Evolutionary conservation across 2,329 filamentous ascomycete genomes (phyloP).

Genomic region (Fusarium sacchari): DNA sequence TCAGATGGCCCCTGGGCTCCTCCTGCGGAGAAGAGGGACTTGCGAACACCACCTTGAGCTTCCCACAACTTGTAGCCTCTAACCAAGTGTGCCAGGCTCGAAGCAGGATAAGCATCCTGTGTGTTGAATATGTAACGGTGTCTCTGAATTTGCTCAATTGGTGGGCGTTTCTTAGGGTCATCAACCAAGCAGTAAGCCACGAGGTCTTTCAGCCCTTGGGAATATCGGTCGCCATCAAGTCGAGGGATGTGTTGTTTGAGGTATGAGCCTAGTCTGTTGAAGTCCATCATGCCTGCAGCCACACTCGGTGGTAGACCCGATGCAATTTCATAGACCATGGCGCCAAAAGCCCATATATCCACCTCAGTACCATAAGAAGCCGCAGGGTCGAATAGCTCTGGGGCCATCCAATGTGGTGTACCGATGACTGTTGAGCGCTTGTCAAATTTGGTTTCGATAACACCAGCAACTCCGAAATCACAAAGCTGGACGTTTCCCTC

Average conservation of each 20-base stretch:
- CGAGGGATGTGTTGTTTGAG: slow-evolving; percentile 72
- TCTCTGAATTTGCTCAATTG: slow-evolving; percentile 74
- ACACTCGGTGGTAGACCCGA: slow-evolving; percentile 80
- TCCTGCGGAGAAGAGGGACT: slow-evolving; percentile 69
- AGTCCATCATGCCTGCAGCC: slow-evolving; percentile 58
- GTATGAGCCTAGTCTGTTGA: slow-evolving; percentile 63
- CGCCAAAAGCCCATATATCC: slow-evolving; percentile 88
- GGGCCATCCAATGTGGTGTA: slow-evolving; percentile 88
- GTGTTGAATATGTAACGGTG: slow-evolving; percentile 76
- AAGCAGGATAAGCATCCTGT: slow-evolving; percentile 69
- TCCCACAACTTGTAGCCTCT: slow-evolving; percentile 81
- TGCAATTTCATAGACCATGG: slow-evolving; percentile 83
- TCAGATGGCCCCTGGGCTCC: slow-evolving; percentile 66
- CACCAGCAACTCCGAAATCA: slow-evolving; percentile 85
- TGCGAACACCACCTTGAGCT: slow-evolving; percentile 74
- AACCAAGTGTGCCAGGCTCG: slow-evolving; percentile 71
- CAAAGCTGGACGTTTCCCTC: slow-evolving; percentile 81
- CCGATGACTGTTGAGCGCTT: slow-evolving; percentile 85
- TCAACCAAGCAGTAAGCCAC: slow-evolving; percentile 79
- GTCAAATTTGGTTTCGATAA: slow-evolving; percentile 78
- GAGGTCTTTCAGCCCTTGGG: slow-evolving; percentile 73
- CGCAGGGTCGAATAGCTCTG: slow-evolving; percentile 75
- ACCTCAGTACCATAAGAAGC: slow-evolving; percentile 76
- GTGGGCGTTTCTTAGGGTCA: slow-evolving; percentile 73
- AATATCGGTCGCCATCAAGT: slow-evolving; percentile 77